Percentiles rank a stretch among this genome's conserved stretches.
Evolutionary conservation across 495 filamentous ascomycete species (phyloP).

Genomic region (Podospora anserina): DNA sequence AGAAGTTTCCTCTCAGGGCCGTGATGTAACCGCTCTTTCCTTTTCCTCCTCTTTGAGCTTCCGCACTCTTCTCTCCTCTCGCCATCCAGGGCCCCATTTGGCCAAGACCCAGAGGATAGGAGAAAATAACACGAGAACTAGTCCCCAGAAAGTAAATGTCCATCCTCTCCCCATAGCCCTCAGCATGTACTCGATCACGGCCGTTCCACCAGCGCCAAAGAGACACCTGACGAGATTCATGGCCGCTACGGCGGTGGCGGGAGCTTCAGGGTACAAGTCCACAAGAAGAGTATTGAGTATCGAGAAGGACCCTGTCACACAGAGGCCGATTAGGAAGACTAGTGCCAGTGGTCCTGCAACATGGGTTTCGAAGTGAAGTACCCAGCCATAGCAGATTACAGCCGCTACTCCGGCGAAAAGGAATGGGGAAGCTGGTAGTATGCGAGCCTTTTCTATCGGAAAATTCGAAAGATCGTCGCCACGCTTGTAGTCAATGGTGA

Average conservation of each 20-base stretch:
- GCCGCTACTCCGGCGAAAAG: conserved; percentile 40
- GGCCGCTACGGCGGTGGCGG: conserved; percentile 47
- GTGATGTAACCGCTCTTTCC: conserved; percentile 4
- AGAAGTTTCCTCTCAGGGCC: background rate
- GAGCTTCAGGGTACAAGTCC: conserved; percentile 44
- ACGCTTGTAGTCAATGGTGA: conserved; percentile 50
- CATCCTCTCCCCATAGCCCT: conserved; percentile 43
- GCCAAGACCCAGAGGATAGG: conserved; percentile 40
- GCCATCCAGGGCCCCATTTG: conserved; percentile 41
- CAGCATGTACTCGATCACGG: conserved; percentile 45
- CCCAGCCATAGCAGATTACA: conserved; percentile 58
- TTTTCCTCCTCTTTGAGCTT: conserved; percentile 29
- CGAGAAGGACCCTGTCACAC: conserved; percentile 53
- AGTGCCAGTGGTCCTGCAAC: conserved; percentile 53
- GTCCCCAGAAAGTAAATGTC: conserved; percentile 47
- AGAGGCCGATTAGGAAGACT: conserved; percentile 53
- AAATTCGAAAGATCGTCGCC: conserved; percentile 54
- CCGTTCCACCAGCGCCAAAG: conserved; percentile 42
- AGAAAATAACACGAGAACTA: conserved; percentile 35
- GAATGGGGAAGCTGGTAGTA: conserved; percentile 52
- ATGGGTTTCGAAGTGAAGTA: conserved; percentile 44
- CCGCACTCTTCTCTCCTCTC: conserved; percentile 37
- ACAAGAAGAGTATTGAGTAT: conserved; percentile 48
- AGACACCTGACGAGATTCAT: conserved; percentile 49
- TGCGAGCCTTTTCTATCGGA: conserved; percentile 62